Base-by-base conservation (phyloP, 169 alveolate genomes). In the Cystoisospora suis region DNA sequence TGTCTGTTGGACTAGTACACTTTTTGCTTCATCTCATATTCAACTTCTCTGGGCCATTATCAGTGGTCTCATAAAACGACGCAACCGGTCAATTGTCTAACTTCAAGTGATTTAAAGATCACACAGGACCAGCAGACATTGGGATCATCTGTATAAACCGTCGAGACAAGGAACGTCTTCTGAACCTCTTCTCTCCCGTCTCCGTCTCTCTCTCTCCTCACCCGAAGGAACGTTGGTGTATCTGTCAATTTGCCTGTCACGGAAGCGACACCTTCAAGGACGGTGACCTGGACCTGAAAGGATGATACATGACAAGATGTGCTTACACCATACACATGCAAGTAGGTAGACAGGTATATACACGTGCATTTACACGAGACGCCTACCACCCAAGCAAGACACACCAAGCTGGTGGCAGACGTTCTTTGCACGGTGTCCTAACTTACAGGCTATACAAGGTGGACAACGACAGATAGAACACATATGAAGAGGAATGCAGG, bases 251-350 rank as follows among this genome's bases (percentile, higher is more conserved):
- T 34, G 53, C 83, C 42, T 17, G 83, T 38, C 7, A 72, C 83
- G 12, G 83, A 29, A 9, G 83, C 15, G 7, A 72, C 83, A 36
- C 83, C 83, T 38, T 72, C 83, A n/a, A 72, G 32, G 32, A 72
- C 83, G 83, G 42, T 23, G 34, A 72, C 42, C n/a, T 72, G 83
- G 20, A 72, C 58, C 83, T 72, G 83, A n/a, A 38, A 3, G 5
- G 38, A 4, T 53, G 53, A 34, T 36, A 34, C 27, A 36, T n/a
- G 20, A 27, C 83, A 15, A 0, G 77, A 65, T n/a, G n/a, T n/a
- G n/a, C n/a, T n/a, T n/a, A n/a, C n/a, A n/a, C n/a, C n/a, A n/a
- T n/a, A n/a, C n/a, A n/a, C n/a, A n/a, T n/a, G n/a, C n/a, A n/a
- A n/a, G n/a, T n/a, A n/a, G n/a, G n/a, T n/a, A n/a, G n/a, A n/a